phyloP scores from a whole-genome alignment of 306 rosid genomes.

The Parietaria judaica region DNA sequence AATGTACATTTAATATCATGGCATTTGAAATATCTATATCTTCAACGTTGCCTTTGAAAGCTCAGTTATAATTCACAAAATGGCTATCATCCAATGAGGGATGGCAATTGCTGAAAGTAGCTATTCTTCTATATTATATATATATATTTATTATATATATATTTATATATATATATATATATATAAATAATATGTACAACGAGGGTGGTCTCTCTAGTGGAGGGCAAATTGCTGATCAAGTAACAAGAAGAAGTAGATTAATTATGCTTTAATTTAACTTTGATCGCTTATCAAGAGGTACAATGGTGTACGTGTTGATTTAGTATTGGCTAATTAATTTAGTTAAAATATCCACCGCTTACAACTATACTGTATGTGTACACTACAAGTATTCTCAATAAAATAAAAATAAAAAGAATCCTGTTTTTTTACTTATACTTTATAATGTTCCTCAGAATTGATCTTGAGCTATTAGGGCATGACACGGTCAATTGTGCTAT shows the following conservation, averaged over 20 bases:
- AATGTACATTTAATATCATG: too few relatives aligned
- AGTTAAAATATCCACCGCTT: not conserved
- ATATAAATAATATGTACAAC: not conserved
- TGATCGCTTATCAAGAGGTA: not conserved
- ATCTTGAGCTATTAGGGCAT: too few relatives aligned
- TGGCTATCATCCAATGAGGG: too few relatives aligned
- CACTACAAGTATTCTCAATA: not conserved
- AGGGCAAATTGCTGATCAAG: not conserved
- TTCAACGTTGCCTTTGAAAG: too few relatives aligned
- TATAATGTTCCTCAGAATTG: not conserved
- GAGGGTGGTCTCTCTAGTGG: conserved; percentile 1
- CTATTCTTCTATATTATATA: too few relatives aligned
- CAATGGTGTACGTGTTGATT: not conserved
- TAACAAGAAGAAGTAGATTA: not conserved
- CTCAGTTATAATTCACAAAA: too few relatives aligned
- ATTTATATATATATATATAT: not conserved
- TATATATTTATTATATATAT: too few relatives aligned
- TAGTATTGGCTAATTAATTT: not conserved
- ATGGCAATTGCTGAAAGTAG: too few relatives aligned
- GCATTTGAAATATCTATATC: too few relatives aligned
- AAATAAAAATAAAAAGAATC: too few relatives aligned
- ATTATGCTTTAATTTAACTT: not conserved
- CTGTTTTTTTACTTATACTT: not conserved
- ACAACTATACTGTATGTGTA: not conserved
- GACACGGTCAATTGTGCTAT: too few relatives aligned